Evolutionary conservation across 345 rosid genomes (phyloP), one percentile per base, ranked within the genome.

Genomic region (Trapa bicornis): DNA sequence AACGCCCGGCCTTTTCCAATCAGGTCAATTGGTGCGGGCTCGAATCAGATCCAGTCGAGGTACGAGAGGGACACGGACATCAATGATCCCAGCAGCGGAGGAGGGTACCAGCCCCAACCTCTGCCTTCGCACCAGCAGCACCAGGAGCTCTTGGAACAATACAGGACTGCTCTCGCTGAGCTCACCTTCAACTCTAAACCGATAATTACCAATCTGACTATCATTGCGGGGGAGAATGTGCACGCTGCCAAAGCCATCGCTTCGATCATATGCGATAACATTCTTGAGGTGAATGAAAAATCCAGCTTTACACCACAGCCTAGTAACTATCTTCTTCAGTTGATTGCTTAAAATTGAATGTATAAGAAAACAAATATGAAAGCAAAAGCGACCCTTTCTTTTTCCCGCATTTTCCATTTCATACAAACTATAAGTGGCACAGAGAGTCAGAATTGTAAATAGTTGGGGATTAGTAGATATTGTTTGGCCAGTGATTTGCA

Each of bases 151-250:
- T 86, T 95, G 77, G 88, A 80, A 63, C 96, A 89, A 84, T 95
- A 91, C 77, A 85, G 80, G 80, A 80, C 89, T 5, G 99, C 99
- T 8, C 72, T 95, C 0, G 79, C 96, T 2, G 99, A 95, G 87
- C 89, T 95, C 69, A 91, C 96, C 14, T 87, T 95, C 76, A 95
- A 95, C 77, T 95, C 99, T 8, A 95, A 95, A 76, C 99, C 97
- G 32, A 95, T 95, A 53, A 95, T 95, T 33, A 91, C 99, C 50
- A 95, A 89, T 71, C 83, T 95, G 77, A 95, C 96, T 1, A 91
- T 95, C 71, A 95, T 95, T 42, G 99, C 97, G 1, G 99, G 97
- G 41, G 97, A 95, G 77, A 95, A 86, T 85, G 77, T 80, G 37
- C 91, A 86, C 32, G 88, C 90, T 11, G 99, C 99, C 9, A 95